phyloP scores from a whole-genome alignment of 2,329 filamentous ascomycete genomes.

The Epicoccum sorghinum region DNA sequence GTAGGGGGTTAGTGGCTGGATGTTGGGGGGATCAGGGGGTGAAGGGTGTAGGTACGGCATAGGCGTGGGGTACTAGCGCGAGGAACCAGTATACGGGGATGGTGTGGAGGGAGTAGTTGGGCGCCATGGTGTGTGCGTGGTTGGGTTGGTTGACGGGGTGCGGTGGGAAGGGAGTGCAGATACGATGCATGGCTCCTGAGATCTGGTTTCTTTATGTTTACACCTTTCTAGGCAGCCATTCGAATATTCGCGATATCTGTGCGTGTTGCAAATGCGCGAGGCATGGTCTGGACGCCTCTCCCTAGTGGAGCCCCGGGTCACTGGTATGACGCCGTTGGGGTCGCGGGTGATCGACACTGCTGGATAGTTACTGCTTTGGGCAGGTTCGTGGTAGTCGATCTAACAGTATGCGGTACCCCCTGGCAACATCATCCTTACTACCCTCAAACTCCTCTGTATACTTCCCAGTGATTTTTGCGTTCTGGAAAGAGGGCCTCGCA shows the following conservation, averaged over 20 bases:
- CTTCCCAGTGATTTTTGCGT: neutral
- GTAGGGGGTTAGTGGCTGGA: neutral
- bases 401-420: too few relatives aligned
- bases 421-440: too few relatives aligned
- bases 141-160: neutral
- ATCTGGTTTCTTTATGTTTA: too few relatives aligned
- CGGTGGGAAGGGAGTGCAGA: too few relatives aligned
- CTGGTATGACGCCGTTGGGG: neutral
- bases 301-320: neutral
- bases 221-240: too few relatives aligned
- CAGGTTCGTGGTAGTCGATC: neutral
- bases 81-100: constrained; percentile 35
- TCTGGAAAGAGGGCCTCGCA: neutral
- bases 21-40: neutral
- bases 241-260: too few relatives aligned
- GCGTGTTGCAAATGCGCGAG: too few relatives aligned
- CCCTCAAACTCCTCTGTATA: neutral
- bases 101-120: constrained; percentile 35
- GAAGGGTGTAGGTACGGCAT: constrained; percentile 18
- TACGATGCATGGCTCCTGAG: too few relatives aligned
- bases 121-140: constrained; percentile 16
- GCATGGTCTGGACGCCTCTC: neutral
- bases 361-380: neutral
- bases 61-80: constrained; percentile 26
- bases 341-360: neutral